phyloP scores from a whole-genome alignment of 768 basidiomycete species.

The Rubroboletus pulcherrimus region DNA sequence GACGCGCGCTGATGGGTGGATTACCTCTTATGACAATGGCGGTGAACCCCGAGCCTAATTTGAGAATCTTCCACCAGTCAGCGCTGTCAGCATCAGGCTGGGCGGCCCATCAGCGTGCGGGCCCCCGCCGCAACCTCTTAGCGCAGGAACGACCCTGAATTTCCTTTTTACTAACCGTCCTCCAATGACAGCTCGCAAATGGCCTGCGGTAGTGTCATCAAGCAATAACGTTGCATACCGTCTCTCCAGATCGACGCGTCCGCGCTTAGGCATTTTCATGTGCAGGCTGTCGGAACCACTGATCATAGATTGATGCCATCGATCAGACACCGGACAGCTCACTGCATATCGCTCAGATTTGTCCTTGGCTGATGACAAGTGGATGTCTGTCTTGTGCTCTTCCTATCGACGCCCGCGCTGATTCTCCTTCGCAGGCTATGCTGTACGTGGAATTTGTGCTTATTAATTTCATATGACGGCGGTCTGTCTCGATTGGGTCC shows the following conservation, averaged over 20 bases:
- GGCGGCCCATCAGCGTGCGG: no score
- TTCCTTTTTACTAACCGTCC: no score
- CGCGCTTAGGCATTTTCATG: not conserved
- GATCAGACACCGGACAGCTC: not conserved
- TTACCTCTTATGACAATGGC: not conserved
- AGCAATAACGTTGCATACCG: no score
- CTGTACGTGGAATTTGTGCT: not conserved
- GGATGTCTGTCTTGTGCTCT: not conserved
- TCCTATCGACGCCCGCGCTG: not conserved
- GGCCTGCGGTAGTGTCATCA: no score
- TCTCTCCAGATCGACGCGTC: not conserved
- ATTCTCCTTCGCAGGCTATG: slow-evolving; percentile 6
- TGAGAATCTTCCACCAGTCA: not conserved
- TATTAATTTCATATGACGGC: slow-evolving; percentile 12
- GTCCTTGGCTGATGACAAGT: slow-evolving; percentile 3
- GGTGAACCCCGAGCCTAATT: slow-evolving; percentile 1
- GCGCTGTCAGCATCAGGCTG: no score
- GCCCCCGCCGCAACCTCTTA: no score
- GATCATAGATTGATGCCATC: slow-evolving; percentile 2
- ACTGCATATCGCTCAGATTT: not conserved
- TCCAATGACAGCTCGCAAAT: no score
- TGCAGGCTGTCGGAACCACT: slow-evolving; percentile 5
- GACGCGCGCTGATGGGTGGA: not conserved
- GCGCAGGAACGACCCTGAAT: no score
- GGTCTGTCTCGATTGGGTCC: not conserved